These are phyloP conservation scores for Ascochyta fabae DNA, from an alignment of 2,329 filamentous ascomycete species.

Conservation along the genomic window DNA sequence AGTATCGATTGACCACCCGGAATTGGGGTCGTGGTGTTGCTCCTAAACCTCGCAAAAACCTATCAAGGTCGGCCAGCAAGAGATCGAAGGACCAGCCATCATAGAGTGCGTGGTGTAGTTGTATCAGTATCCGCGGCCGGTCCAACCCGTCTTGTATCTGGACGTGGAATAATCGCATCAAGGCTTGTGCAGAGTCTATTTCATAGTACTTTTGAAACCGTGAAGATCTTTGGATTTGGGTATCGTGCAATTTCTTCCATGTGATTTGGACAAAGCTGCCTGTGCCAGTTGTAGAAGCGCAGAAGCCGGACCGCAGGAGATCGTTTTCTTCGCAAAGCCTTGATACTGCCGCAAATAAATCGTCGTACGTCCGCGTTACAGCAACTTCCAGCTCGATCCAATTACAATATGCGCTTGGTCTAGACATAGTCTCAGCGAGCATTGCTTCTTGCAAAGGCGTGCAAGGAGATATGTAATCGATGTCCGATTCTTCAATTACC, in stretches of 20 bases:
- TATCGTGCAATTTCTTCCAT: constrained; percentile 60
- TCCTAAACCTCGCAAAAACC: constrained; percentile 52
- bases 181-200: constrained; percentile 44
- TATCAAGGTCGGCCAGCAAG: constrained; percentile 69
- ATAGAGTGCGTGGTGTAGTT: constrained; percentile 83
- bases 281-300: constrained; percentile 49
- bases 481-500: not conserved
- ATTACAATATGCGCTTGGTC: constrained; percentile 75
- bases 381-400: constrained; percentile 71
- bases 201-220: constrained; percentile 51
- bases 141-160: constrained; percentile 54
- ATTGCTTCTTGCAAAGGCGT: constrained; percentile 80
- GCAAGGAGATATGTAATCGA: constrained; percentile 61
- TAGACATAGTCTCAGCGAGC: constrained; percentile 73
- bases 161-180: constrained; percentile 68
- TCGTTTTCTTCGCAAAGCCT: constrained; percentile 58
- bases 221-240: constrained; percentile 55
- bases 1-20: constrained; percentile 60
- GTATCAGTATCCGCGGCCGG: constrained; percentile 49
- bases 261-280: constrained; percentile 67
- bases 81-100: constrained; percentile 93
- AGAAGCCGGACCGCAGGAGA: constrained; percentile 77
- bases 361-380: constrained; percentile 29
- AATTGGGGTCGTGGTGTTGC: constrained; percentile 63
- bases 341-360: constrained; percentile 50